Conservation (phyloP, 2,329 filamentous ascomycete species). For the Arthroderma sp. region DNA sequence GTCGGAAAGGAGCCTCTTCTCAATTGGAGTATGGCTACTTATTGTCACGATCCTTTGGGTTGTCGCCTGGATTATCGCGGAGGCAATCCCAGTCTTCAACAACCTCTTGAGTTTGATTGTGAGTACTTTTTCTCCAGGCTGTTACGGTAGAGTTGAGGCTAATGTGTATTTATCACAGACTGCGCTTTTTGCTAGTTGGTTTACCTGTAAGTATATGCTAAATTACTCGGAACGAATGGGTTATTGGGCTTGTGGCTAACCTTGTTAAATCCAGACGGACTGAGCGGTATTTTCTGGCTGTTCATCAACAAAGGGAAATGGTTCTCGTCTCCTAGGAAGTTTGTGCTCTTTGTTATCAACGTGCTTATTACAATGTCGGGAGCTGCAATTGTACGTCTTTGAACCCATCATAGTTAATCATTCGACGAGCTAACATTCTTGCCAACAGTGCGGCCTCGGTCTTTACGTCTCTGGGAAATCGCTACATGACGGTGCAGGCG, state of each 20-base stretch:
- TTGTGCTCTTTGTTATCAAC: conserved; percentile 33
- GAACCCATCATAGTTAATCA: neutral
- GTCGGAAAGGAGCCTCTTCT: conserved; percentile 37
- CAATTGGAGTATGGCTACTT: conserved; percentile 45
- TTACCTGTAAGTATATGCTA: conserved; percentile 38
- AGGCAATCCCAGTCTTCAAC: conserved; percentile 57
- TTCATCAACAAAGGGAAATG: conserved; percentile 34
- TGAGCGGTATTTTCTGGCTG: conserved; percentile 35
- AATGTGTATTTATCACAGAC: conserved; percentile 18
- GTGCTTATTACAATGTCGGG: conserved; percentile 26
- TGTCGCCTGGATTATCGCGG: conserved; percentile 53
- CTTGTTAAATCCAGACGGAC: conserved; percentile 16
- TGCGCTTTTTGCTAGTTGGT: conserved; percentile 55
- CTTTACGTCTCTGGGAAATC: conserved; percentile 29
- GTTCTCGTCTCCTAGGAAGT: conserved; percentile 32
- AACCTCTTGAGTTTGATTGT: conserved; percentile 50
- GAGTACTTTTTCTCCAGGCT: conserved; percentile 8
- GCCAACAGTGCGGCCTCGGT: conserved; percentile 26
- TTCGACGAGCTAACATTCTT: neutral
- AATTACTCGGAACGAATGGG: no score
- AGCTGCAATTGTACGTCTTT: conserved; percentile 16
- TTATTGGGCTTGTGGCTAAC: neutral
- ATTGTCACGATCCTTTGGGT: conserved; percentile 46
- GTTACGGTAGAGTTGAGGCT: neutral
- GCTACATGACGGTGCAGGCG: conserved; percentile 23